A percentile compares a stretch with the other conserved stretches of the same genome.
These are phyloP conservation scores for Emmonsia crescens DNA, from an alignment of 2,329 filamentous ascomycete genomes.

Conservation along the genomic window DNA sequence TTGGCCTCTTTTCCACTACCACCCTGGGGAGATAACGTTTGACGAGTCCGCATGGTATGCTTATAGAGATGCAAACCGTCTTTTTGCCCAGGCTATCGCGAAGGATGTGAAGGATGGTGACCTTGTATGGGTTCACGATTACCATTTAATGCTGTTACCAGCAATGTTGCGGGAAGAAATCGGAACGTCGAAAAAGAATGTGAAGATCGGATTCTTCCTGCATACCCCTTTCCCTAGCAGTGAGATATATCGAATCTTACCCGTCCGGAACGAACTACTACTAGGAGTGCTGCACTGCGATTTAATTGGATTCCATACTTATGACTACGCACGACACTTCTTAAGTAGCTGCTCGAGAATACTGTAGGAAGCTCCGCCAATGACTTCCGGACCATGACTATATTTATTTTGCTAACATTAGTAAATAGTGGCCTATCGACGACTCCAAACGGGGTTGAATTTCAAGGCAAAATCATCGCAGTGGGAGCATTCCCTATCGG, in stretches of 20 bases:
- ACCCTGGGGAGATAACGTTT: conserved; percentile 95
- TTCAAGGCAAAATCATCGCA: conserved; percentile 75
- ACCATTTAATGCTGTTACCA: conserved; percentile 93
- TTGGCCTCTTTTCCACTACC: conserved; percentile 98
- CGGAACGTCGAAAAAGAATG: conserved; percentile 67
- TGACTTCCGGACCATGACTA: conserved; percentile 9
- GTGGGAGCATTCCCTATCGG: conserved; percentile 96
- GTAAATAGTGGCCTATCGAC: conserved; percentile 44
- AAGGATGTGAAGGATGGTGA: conserved; percentile 87
- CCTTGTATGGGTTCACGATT: conserved; percentile 96
- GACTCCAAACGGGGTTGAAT: conserved; percentile 87
- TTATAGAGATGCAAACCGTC: conserved; percentile 82
- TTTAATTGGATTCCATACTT: conserved; percentile 94
- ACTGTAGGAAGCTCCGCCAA: conserved; percentile 43
- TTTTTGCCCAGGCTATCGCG: conserved; percentile 81
- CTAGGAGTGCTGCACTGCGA: conserved; percentile 85
- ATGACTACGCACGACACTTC: conserved; percentile 97
- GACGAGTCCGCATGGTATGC: conserved; percentile 90
- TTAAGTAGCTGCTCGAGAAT: conserved; percentile 93
- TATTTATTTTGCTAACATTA: not conserved
- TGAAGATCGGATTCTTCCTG: conserved; percentile 97
- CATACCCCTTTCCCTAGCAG: conserved; percentile 96
- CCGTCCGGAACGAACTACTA: conserved; percentile 80
- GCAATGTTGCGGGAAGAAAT: conserved; percentile 91
- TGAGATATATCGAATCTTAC: conserved; percentile 92